Conservation (phyloP, 2,329 filamentous ascomycete species). For the Penicillium sp. region DNA sequence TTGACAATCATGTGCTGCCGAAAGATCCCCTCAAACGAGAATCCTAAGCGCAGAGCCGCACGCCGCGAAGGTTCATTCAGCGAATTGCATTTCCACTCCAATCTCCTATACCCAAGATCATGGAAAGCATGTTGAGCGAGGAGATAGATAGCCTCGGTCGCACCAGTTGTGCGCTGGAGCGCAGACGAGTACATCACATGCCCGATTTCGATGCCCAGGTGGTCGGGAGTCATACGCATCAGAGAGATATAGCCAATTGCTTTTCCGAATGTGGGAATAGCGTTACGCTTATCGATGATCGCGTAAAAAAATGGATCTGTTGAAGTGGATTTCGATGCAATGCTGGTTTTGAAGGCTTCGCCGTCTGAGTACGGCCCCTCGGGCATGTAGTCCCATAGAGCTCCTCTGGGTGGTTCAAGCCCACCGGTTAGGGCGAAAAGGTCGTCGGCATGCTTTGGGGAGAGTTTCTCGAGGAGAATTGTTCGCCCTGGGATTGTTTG, state of each 20-base stretch:
- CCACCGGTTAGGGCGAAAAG: conserved; percentile 32
- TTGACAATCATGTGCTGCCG: conserved; percentile 61
- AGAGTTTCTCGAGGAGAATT: conserved; percentile 30
- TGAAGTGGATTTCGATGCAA: conserved; percentile 26
- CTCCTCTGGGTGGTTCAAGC: conserved; percentile 6
- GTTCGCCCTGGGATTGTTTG: conserved; percentile 23
- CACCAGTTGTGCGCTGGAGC: conserved; percentile 54
- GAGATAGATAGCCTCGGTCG: conserved; percentile 60
- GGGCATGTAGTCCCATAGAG: conserved; percentile 46
- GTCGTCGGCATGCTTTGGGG: conserved; percentile 27
- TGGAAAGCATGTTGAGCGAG: conserved; percentile 56
- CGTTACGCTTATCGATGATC: conserved; percentile 39
- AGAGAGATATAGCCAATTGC: conserved; percentile 44
- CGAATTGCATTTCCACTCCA: conserved; percentile 65
- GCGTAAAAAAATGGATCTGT: conserved; percentile 46
- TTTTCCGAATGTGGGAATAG: conserved; percentile 27
- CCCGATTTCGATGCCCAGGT: conserved; percentile 59
- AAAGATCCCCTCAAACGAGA: conserved; percentile 59
- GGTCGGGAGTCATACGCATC: conserved; percentile 48
- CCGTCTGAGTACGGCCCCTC: conserved; percentile 36
- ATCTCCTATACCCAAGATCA: conserved; percentile 53
- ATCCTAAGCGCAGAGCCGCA: conserved; percentile 59
- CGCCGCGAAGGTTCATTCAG: conserved; percentile 55
- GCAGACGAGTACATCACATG: conserved; percentile 51
- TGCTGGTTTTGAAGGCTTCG: conserved; percentile 28